Evolutionary conservation across 2,329 filamentous ascomycete species (phyloP).

Genomic region (Cladophialophora yegresii): DNA sequence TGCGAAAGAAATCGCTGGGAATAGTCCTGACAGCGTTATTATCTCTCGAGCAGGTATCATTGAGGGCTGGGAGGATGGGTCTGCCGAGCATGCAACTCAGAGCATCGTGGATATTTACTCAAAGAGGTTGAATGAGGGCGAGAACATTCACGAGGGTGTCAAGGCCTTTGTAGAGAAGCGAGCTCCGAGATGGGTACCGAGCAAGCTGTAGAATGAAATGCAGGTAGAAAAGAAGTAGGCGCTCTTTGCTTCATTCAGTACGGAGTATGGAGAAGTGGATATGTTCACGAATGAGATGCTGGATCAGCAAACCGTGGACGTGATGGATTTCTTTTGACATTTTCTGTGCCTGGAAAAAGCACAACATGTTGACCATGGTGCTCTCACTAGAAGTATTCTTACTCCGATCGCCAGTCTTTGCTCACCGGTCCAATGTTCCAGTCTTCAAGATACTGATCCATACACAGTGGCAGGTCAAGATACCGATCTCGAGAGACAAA

Average conservation of each 20-base stretch:
- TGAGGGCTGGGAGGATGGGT: conserved; percentile 70
- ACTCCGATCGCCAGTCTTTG: conserved; percentile 7
- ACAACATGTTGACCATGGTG: conserved; percentile 12
- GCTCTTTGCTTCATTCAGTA: background rate
- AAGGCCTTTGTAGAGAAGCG: conserved; percentile 75
- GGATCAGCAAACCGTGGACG: background rate
- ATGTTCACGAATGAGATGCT: background rate
- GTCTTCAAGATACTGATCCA: conserved; percentile 9
- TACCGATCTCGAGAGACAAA: conserved; percentile 8
- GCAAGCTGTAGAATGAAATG: conserved; percentile 41
- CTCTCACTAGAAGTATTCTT: conserved; percentile 5
- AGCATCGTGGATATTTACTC: conserved; percentile 58
- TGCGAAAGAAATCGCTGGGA: conserved; percentile 62
- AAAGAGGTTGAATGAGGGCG: conserved; percentile 49
- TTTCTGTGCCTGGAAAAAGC: conserved; percentile 10
- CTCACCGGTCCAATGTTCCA: conserved; percentile 3
- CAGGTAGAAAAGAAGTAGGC: background rate
- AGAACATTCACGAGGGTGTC: conserved; percentile 75
- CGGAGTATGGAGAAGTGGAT: background rate
- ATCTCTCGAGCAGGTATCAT: conserved; percentile 71
- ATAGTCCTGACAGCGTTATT: conserved; percentile 74
- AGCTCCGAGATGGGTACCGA: conserved; percentile 64
- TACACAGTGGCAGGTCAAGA: conserved; percentile 15
- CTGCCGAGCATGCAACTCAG: conserved; percentile 64
- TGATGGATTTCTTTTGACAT: conserved; percentile 10